A percentile compares a stretch with the other conserved stretches of the same genome.
Evolutionary conservation across 2,329 filamentous ascomycete species (phyloP).

Genomic region (Fusarium verticillioides): DNA sequence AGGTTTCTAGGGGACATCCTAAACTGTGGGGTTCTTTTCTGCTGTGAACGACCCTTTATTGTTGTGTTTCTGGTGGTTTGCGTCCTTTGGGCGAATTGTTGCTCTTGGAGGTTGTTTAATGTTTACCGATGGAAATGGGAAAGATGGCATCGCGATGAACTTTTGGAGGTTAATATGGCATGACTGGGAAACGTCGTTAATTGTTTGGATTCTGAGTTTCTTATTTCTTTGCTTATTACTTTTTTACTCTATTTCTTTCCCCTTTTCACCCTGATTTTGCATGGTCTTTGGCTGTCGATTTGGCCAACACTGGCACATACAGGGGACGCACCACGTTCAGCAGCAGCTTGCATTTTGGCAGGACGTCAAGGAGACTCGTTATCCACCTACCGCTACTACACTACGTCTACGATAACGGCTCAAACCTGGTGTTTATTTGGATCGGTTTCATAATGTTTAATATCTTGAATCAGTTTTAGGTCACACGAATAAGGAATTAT

Average conservation of each 20-base stretch:
- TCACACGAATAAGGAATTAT: neutral
- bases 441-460: neutral
- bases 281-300: neutral
- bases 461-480: too few relatives aligned
- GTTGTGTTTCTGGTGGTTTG: neutral
- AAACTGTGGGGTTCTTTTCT: neutral
- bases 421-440: neutral
- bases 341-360: neutral
- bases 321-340: neutral
- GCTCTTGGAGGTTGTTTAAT: neutral
- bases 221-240: neutral
- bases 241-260: fast-evolving
- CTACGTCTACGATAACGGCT: too few relatives aligned
- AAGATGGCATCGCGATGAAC: neutral
- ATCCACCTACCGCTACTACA: fast-evolving
- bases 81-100: neutral
- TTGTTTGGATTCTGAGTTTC: fast-evolving
- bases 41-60: fast-evolving
- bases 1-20: neutral
- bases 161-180: neutral
- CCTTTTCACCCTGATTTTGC: fast-evolving
- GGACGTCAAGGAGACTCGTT: fast-evolving
- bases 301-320: neutral
- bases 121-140: neutral
- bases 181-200: neutral